Evolutionary conservation across 805 yeast genomes (phyloP).

Genomic region (Ogataea neopini): DNA sequence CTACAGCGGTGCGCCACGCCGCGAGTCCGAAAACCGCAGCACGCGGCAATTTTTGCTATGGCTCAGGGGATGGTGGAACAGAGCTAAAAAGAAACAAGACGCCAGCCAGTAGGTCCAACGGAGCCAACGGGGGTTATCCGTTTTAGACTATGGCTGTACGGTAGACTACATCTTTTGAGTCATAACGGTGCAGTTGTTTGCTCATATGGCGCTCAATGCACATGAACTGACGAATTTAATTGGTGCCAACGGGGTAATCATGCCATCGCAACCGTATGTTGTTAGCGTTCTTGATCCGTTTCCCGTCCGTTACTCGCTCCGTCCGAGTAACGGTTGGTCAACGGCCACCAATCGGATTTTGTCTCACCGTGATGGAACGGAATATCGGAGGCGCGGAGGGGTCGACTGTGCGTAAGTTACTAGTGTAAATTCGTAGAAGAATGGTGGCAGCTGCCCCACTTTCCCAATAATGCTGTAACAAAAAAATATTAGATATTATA

Average conservation of each 20-base stretch:
- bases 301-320: neutral
- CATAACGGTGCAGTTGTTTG: neutral
- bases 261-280: no score
- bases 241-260: no score
- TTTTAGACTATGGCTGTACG: neutral
- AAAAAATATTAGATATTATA: constrained; percentile 6
- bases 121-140: no score
- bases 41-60: neutral
- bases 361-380: neutral
- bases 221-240: neutral
- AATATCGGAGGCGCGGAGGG: neutral
- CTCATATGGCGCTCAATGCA: neutral
- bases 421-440: neutral
- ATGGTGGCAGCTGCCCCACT: constrained; percentile 3
- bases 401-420: neutral
- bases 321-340: neutral
- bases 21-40: neutral
- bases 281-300: no score
- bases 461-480: neutral
- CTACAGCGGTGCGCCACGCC: neutral
- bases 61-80: neutral
- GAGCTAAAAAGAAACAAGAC: neutral
- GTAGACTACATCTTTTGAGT: neutral
- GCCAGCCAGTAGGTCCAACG: no score
- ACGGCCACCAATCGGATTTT: constrained; percentile 8